Percentiles rank a stretch among this genome's conserved stretches.
Evolutionary conservation across 768 basidiomycete genomes (phyloP).

Genomic region (Phanerochaete carnosa): DNA sequence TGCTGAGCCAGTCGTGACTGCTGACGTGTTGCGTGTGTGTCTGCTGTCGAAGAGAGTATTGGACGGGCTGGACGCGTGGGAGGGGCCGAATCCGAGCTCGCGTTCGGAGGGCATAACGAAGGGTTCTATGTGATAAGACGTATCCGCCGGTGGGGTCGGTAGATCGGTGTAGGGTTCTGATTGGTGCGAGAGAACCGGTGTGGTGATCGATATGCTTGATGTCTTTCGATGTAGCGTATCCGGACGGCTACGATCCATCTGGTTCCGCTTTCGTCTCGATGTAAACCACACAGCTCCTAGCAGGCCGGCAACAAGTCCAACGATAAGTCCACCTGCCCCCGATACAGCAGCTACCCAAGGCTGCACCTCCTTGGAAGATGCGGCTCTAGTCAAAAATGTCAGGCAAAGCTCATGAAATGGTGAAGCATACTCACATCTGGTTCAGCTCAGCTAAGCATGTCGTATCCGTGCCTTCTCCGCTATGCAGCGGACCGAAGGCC

Average conservation of each 20-base stretch:
- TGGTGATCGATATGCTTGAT: conserved; percentile 8
- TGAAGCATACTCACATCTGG: background rate
- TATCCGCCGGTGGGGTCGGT: background rate
- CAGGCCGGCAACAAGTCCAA: conserved; percentile 19
- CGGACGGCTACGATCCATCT: background rate
- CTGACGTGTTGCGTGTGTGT: background rate
- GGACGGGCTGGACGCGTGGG: background rate
- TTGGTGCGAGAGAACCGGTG: conserved; percentile 3
- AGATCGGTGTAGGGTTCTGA: conserved; percentile 4
- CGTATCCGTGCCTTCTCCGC: conserved; percentile 39
- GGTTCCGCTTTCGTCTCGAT: background rate
- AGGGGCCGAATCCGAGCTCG: conserved; percentile 5
- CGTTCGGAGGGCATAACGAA: conserved; percentile 37
- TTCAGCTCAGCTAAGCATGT: conserved; percentile 34
- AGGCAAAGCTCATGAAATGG: background rate
- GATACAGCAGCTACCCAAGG: conserved; percentile 23
- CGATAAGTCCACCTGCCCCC: conserved; percentile 19
- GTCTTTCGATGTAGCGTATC: conserved; percentile 6
- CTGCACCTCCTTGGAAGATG: conserved; percentile 1
- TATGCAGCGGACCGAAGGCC: conserved; percentile 58
- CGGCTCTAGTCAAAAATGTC: background rate
- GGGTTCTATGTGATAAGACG: conserved; percentile 41
- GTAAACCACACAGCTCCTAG: conserved; percentile 6
- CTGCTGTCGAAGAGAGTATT: background rate
- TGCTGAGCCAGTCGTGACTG: background rate